Evolutionary conservation across 2,329 filamentous ascomycete genomes (phyloP), one percentile per base, ranked within the genome.

Genomic region (Anthostomella pinea): DNA sequence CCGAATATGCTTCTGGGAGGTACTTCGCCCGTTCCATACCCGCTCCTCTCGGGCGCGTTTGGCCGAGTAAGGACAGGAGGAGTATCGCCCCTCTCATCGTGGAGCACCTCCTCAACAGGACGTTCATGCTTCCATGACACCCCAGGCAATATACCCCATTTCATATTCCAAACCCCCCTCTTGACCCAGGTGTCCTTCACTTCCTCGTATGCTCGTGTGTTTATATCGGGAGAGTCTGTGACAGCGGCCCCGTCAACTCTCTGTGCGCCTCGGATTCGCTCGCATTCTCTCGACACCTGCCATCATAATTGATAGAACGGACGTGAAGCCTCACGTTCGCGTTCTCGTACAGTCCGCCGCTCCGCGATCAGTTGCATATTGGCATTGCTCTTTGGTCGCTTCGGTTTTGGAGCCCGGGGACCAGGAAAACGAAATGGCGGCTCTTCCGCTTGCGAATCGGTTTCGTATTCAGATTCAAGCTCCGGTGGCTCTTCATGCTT

Each of bases 131-230:
- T 38, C 42, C 38, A 48, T 1, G 20, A 39, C 41, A 38, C 46
- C 7, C 47, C 44, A 2, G 45, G 47, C 3, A 50, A 11, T n/a
- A 42, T 16, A 8, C 33, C 35, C 47, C 45, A 48, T 27, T 26
- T 42, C 1, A 5, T 17, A 8, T 44, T 20, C 45, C 47, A 50
- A 14, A 48, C 33, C 2, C 24, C 19, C 13, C 26, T 13, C 13
- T 33, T 11, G 0, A 15, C 33, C 47, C 41, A 49, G 1, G 9
- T 31, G 0, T 19, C 15, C 25, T 38, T 49, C 2, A 45, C 24
- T 1, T 4, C 11, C 8, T 41, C 20, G 19, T 47, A 45, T 9
- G 44, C 44, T 14, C 2, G 33, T 13, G 44, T 35, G 16, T 41
- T 42, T 6, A 49, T 33, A 24, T 38, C 38, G 10, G 11, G 10